A percentile compares a stretch with the other conserved stretches of the same genome.
Evolutionary conservation across 768 basidiomycete species (phyloP).

Genomic region (Suillus bovinus): DNA sequence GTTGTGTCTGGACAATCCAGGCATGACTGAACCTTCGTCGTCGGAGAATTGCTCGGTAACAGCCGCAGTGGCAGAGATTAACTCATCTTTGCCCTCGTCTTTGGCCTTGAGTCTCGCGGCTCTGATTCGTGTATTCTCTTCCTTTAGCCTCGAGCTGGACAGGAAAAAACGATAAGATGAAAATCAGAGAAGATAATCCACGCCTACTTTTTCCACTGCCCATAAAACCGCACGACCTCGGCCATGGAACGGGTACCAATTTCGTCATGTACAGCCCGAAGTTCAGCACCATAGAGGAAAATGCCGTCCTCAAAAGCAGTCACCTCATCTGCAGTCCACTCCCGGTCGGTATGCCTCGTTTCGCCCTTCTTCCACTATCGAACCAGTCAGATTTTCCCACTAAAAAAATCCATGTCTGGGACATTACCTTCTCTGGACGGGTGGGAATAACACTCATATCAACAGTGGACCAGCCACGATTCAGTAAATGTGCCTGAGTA

Average conservation of each 20-base stretch:
- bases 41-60: conserved; percentile 43
- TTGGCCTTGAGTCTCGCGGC: conserved; percentile 34
- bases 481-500: conserved; percentile 64
- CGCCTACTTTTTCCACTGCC: conserved; percentile 80
- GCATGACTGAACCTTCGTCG: conserved; percentile 77
- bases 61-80: conserved; percentile 35
- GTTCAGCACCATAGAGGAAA: conserved; percentile 70
- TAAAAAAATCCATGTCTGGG: conserved; percentile 7
- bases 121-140: conserved; percentile 60
- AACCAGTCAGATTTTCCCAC: conserved; percentile 12
- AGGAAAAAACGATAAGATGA: conserved; percentile 12
- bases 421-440: conserved; percentile 63
- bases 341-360: conserved; percentile 63
- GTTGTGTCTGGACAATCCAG: conserved; percentile 51
- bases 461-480: conserved; percentile 58
- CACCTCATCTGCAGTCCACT: conserved; percentile 70
- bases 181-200: conserved; percentile 6
- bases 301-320: conserved; percentile 79
- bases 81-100: conserved; percentile 23
- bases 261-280: conserved; percentile 76
- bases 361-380: conserved; percentile 74
- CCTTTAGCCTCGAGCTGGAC: conserved; percentile 61
- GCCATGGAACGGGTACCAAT: conserved; percentile 65
- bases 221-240: conserved; percentile 84
- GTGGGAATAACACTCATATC: conserved; percentile 55